Percentiles rank a stretch among this genome's conserved stretches.
phyloP scores from a whole-genome alignment of 1,139 yeast genomes.

The Kluyveromyces marxianus region DNA sequence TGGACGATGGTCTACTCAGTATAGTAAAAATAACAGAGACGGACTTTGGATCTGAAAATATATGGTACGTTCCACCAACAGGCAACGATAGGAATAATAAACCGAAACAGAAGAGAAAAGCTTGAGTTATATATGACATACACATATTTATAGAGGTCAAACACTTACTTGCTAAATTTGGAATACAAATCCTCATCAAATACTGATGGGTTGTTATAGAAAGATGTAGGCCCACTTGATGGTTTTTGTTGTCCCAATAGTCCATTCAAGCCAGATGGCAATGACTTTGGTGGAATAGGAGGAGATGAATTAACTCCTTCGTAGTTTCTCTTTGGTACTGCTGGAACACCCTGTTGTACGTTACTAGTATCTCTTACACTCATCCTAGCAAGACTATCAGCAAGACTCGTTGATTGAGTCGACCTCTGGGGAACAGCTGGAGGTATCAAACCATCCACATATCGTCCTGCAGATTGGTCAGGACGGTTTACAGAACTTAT shows the following conservation, averaged over 20 bases:
- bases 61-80: conserved; percentile 25
- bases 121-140: not conserved
- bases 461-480: not conserved
- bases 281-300: conserved; percentile 25
- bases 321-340: not conserved
- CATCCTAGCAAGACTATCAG: not conserved
- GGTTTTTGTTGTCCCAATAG: conserved; percentile 16
- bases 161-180: conserved; percentile 18
- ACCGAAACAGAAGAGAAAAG: not conserved
- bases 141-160: not conserved
- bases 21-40: conserved; percentile 55
- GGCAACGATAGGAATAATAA: not conserved
- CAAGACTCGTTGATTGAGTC: not conserved
- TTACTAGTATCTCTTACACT: not conserved
- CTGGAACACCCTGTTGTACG: not conserved
- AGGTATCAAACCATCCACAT: conserved; percentile 3
- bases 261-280: conserved; percentile 9
- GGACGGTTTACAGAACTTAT: conserved; percentile 9
- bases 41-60: conserved; percentile 42
- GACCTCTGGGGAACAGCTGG: not conserved
- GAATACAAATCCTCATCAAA: conserved; percentile 40
- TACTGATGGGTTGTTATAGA: conserved; percentile 40
- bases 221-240: conserved; percentile 28
- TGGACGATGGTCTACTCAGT: conserved; percentile 67
- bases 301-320: conserved; percentile 10